Percentiles rank a stretch among this genome's conserved stretches.
Evolutionary conservation across 805 yeast species (phyloP).

Genomic region (Saccharomycopsis synnaedendra): DNA sequence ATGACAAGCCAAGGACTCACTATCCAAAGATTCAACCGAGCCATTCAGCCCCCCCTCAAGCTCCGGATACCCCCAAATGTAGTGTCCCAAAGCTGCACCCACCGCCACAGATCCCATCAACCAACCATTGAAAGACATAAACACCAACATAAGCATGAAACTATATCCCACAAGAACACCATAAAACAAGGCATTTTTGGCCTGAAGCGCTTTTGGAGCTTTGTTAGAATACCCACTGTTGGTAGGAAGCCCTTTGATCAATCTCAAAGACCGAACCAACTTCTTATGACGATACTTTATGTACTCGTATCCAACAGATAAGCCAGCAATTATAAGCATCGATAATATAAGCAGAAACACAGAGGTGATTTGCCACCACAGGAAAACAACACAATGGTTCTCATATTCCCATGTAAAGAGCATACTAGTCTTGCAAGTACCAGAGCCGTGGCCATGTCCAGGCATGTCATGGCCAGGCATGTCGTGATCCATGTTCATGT

Average conservation of each 20-base stretch:
- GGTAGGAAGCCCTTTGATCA: neutral
- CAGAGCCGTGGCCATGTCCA: neutral
- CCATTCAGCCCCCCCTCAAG: neutral
- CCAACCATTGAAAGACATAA: conserved; percentile 86
- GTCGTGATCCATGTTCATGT: conserved; percentile 9
- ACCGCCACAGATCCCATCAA: conserved; percentile 59
- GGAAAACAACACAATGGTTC: conserved; percentile 60
- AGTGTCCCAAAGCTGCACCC: conserved; percentile 67
- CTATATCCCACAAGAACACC: conserved; percentile 62
- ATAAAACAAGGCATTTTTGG: conserved; percentile 25
- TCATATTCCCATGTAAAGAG: conserved; percentile 69
- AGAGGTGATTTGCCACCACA: conserved; percentile 70
- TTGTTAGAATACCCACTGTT: neutral
- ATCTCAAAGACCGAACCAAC: neutral
- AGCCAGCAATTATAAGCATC: conserved; percentile 32
- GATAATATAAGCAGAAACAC: conserved; percentile 39
- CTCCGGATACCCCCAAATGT: conserved; percentile 36
- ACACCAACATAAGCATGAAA: conserved; percentile 64
- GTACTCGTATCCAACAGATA: conserved; percentile 54
- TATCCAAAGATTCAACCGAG: neutral
- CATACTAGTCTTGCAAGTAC: conserved; percentile 39
- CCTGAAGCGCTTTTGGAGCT: neutral
- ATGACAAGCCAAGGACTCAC: conserved; percentile 72
- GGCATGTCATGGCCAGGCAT: conserved; percentile 15
- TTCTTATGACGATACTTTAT: conserved; percentile 23